These are phyloP conservation scores for Fusarium poae DNA, from an alignment of 2,329 filamentous ascomycete genomes.

Conservation along the genomic window DNA sequence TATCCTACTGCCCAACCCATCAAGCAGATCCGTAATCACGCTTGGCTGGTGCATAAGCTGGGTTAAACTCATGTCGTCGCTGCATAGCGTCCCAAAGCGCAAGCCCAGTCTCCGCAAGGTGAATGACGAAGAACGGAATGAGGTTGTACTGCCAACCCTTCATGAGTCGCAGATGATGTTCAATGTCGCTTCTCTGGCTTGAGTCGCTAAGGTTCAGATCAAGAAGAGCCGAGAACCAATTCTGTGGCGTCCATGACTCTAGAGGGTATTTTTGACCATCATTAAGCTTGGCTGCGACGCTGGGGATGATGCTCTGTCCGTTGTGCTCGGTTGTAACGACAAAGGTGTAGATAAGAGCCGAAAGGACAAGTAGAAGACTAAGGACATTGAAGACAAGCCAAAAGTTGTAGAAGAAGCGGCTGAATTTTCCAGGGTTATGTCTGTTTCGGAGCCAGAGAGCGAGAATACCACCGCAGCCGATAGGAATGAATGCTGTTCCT, in stretches of 20 bases:
- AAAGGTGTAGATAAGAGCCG: conserved; percentile 48
- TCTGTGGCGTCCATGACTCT: conserved; percentile 48
- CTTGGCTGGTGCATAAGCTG: conserved; percentile 14
- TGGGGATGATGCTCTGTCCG: conserved; percentile 39
- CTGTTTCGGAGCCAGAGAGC: conserved; percentile 41
- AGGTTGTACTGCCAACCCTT: conserved; percentile 50
- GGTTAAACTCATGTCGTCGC: conserved; percentile 13
- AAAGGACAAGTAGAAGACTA: conserved; percentile 40
- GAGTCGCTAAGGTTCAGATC: conserved; percentile 40
- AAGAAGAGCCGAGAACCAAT: conserved; percentile 47
- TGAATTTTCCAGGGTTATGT: conserved; percentile 27
- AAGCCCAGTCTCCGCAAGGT: conserved; percentile 44
- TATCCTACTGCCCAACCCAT: neutral
- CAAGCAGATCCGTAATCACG: neutral
- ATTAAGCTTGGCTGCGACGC: conserved; percentile 26
- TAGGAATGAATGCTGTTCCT: conserved; percentile 47
- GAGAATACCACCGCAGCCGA: conserved; percentile 47
- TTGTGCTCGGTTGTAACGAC: conserved; percentile 48
- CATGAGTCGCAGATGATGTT: conserved; percentile 45
- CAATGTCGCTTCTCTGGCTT: conserved; percentile 37
- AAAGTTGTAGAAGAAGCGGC: conserved; percentile 29
- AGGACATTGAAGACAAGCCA: conserved; percentile 47
- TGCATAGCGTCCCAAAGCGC: conserved; percentile 42
- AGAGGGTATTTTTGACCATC: conserved; percentile 36
- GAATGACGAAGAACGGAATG: conserved; percentile 49